phyloP scores from a whole-genome alignment of 805 yeast species.

The Candida pseudofarinosa region DNA sequence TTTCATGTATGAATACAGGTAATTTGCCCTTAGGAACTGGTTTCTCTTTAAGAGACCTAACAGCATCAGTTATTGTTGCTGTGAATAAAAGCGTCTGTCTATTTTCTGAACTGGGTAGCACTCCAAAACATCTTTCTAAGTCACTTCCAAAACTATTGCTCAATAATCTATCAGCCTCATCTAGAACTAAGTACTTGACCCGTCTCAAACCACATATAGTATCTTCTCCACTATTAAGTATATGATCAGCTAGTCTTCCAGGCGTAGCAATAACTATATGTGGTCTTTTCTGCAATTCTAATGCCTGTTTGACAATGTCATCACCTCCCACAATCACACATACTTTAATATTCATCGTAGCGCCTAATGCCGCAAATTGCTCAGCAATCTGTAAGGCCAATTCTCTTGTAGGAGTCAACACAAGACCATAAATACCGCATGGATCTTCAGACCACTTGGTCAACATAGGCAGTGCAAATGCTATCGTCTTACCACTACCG shows the following conservation, averaged over 20 bases:
- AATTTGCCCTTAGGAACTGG: slow-evolving; percentile 52
- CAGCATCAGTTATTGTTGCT: slow-evolving; percentile 94
- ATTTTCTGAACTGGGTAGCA: slow-evolving; percentile 63
- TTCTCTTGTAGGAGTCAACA: slow-evolving; percentile 90
- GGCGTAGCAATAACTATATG: slow-evolving; percentile 97
- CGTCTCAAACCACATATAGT: slow-evolving; percentile 74
- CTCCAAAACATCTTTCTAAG: slow-evolving; percentile 64
- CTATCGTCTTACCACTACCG: slow-evolving; percentile 96
- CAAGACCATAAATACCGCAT: slow-evolving; percentile 82
- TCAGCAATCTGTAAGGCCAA: slow-evolving; percentile 96
- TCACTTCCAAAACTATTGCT: slow-evolving; percentile 82
- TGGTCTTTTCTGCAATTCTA: slow-evolving; percentile 76
- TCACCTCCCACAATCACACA: slow-evolving; percentile 91
- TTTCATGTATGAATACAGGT: slow-evolving; percentile 67
- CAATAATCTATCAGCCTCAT: slow-evolving; percentile 92
- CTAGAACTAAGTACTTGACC: slow-evolving; percentile 78
- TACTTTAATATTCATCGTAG: slow-evolving; percentile 80
- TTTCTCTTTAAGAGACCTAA: slow-evolving; percentile 68
- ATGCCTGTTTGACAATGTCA: slow-evolving; percentile 84
- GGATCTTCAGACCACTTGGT: slow-evolving; percentile 96
- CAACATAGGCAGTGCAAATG: slow-evolving; percentile 97
- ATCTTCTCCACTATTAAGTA: slow-evolving; percentile 83
- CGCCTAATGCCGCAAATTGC: slow-evolving; percentile 90
- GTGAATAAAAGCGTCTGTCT: slow-evolving; percentile 92
- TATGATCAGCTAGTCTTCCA: slow-evolving; percentile 91